Conservation (phyloP, 768 basidiomycete genomes). For the Fibroporia radiculosa region DNA sequence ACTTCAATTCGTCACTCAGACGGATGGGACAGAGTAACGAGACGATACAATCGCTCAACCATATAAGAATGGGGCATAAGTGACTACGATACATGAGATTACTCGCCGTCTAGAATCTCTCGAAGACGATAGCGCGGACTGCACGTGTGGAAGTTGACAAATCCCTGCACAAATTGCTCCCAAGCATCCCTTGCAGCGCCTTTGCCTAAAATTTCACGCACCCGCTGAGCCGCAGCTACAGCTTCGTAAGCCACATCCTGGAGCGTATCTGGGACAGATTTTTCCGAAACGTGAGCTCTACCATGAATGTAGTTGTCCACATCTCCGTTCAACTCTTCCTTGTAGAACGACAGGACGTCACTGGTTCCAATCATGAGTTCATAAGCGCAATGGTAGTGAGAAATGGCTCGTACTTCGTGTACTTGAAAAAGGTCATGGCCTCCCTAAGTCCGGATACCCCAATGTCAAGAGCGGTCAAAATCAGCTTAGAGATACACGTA, state of each 20-base stretch:
- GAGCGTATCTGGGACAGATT: not conserved
- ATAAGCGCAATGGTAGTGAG: not conserved
- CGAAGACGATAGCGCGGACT: conserved; percentile 4
- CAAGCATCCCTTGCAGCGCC: conserved; percentile 11
- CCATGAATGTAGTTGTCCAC: conserved; percentile 11
- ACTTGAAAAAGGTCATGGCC: conserved; percentile 11
- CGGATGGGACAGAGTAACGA: no score
- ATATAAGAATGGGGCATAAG: no score
- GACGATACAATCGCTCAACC: no score
- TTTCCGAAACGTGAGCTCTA: conserved; percentile 5
- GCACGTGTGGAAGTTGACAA: conserved; percentile 5
- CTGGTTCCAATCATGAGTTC: not conserved
- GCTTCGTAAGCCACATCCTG: conserved; percentile 13
- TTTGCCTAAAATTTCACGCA: conserved; percentile 8
- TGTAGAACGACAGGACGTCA: conserved; percentile 14
- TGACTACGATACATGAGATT: not conserved
- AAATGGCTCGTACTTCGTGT: conserved; percentile 29
- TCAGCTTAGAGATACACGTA: no score
- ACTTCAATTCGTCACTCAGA: no score
- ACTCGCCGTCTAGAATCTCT: not conserved
- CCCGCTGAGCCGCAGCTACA: conserved; percentile 12
- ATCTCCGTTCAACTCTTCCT: conserved; percentile 11
- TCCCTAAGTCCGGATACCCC: conserved; percentile 2
- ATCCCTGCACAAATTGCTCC: conserved; percentile 14
- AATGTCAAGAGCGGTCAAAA: not conserved